Evolutionary conservation across 2,329 filamentous ascomycete genomes (phyloP).

Genomic region (Scopulariopsis brevicaulis): DNA sequence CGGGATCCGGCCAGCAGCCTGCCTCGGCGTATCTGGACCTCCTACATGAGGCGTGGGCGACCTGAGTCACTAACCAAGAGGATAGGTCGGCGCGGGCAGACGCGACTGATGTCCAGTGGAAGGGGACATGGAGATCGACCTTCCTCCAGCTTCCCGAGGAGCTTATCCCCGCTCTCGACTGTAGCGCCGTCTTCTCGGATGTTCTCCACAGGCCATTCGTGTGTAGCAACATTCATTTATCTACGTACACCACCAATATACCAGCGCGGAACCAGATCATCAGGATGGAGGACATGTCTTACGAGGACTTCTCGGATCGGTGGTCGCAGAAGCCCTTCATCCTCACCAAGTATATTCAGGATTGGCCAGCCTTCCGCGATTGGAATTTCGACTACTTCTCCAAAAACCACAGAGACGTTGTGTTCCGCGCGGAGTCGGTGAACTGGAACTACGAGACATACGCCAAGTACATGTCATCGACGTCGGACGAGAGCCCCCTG

Average conservation of each 20-base stretch:
- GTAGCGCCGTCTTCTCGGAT: conserved; percentile 77
- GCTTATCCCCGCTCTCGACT: conserved; percentile 51
- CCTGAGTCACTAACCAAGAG: background rate
- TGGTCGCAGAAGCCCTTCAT: conserved; percentile 84
- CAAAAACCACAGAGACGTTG: conserved; percentile 48
- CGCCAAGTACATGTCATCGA: conserved; percentile 68
- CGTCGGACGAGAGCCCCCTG: conserved; percentile 73
- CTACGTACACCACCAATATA: conserved; percentile 58
- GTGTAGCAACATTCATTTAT: conserved; percentile 65
- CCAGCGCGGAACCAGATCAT: conserved; percentile 62
- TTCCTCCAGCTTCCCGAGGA: conserved; percentile 46
- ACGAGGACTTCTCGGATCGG: conserved; percentile 58
- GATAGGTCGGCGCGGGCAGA: conserved; percentile 1
- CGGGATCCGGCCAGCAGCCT: too few relatives aligned
- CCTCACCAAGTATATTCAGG: conserved; percentile 66
- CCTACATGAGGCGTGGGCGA: background rate
- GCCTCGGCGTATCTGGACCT: background rate
- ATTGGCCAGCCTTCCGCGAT: conserved; percentile 65
- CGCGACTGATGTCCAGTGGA: background rate
- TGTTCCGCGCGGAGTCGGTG: conserved; percentile 84
- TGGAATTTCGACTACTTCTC: conserved; percentile 67
- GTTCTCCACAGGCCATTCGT: conserved; percentile 82
- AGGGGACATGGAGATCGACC: conserved; percentile 59
- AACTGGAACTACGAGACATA: conserved; percentile 85
- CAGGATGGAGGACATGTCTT: conserved; percentile 55